Evolutionary conservation across 164 flowering plant genomes (phyloP).

Genomic region (Liquidambar formosana): DNA sequence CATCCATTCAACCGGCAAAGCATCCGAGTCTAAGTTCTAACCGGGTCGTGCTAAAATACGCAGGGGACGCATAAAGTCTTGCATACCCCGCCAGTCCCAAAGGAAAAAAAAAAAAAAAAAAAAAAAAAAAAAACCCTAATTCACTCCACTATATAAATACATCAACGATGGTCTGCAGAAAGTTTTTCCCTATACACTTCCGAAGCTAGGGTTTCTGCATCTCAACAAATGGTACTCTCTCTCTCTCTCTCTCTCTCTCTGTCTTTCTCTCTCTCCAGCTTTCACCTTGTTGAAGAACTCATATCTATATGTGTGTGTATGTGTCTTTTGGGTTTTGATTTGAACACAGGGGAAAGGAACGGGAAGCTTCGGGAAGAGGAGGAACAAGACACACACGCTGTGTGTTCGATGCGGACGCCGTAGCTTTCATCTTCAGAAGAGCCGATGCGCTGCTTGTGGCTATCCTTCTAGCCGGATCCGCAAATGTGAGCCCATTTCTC

Average conservation of each 20-base stretch:
- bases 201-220: slow-evolving; percentile 5
- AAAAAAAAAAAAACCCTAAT: too few species aligned
- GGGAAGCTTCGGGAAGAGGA: slow-evolving; percentile 53
- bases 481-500: slow-evolving; percentile 25
- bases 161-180: too few species aligned
- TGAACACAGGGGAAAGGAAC: slow-evolving; percentile 43
- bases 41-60: too few species aligned
- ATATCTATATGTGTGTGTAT: neutral
- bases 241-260: neutral
- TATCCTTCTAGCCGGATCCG: slow-evolving; percentile 40
- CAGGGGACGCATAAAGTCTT: too few species aligned
- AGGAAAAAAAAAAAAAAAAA: too few species aligned
- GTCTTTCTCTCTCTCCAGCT: too few species aligned
- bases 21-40: too few species aligned
- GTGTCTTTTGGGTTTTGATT: neutral
- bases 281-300: too few species aligned
- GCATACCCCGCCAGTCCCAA: too few species aligned
- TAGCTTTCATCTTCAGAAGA: slow-evolving; percentile 55
- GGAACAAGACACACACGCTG: slow-evolving; percentile 56
- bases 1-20: too few species aligned
- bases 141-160: too few species aligned
- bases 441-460: slow-evolving; percentile 47
- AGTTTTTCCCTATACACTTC: neutral
- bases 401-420: slow-evolving; percentile 53
- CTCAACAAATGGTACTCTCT: neutral